phyloP scores from a whole-genome alignment of 495 filamentous ascomycete species.

The Penicillium steckii region DNA sequence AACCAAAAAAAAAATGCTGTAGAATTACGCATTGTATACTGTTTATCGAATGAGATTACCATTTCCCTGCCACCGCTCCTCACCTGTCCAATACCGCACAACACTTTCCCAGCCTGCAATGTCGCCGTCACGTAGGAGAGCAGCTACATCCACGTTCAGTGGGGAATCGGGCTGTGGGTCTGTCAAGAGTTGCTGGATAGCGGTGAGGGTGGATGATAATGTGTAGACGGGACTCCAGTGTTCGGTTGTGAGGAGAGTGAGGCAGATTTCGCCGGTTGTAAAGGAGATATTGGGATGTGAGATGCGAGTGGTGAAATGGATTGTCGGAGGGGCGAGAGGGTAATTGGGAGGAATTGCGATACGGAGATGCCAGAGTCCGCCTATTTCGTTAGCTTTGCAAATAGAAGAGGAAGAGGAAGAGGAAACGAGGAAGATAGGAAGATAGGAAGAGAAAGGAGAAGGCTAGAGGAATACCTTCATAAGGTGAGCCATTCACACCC shows the following conservation, averaged over 20 bases:
- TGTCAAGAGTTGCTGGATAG: conserved; percentile 73
- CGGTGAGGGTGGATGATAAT: conserved; percentile 70
- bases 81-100: conserved; percentile 74
- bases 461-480: too few species aligned
- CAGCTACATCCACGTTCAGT: conserved; percentile 85
- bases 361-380: conserved; percentile 78
- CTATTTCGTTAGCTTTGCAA: conserved; percentile 34
- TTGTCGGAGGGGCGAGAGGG: conserved; percentile 70
- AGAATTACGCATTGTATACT: not conserved
- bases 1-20: not conserved
- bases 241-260: conserved; percentile 76
- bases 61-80: conserved; percentile 42
- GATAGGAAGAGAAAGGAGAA: too few species aligned
- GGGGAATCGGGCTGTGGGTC: conserved; percentile 79
- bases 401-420: not conserved
- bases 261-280: conserved; percentile 85
- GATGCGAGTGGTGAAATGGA: conserved; percentile 75
- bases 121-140: conserved; percentile 74
- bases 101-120: conserved; percentile 71
- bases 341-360: conserved; percentile 78
- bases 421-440: too few species aligned
- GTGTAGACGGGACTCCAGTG: conserved; percentile 86
- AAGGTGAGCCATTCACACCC: conserved; percentile 63
- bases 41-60: conserved; percentile 11
- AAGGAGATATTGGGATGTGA: conserved; percentile 86